These are phyloP conservation scores for Arthrobotrys sphaeroides DNA, from an alignment of 2,329 filamentous ascomycete genomes.

Conservation along the genomic window DNA sequence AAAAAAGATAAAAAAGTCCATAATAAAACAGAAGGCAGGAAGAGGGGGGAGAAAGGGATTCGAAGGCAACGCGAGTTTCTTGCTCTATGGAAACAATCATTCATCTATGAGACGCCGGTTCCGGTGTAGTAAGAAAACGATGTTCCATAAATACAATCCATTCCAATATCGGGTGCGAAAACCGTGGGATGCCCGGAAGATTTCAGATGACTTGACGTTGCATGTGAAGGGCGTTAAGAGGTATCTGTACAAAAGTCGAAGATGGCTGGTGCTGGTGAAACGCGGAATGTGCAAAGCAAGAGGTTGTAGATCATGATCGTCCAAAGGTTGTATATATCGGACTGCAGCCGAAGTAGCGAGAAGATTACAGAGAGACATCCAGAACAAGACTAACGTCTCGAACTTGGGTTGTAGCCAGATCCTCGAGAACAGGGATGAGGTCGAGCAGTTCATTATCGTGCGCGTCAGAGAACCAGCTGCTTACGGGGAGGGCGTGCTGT, in stretches of 20 bases:
- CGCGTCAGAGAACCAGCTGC: constrained; percentile 99
- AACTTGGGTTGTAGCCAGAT: constrained; percentile 87
- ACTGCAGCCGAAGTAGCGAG: constrained; percentile 22
- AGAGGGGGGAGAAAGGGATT: constrained; percentile 6
- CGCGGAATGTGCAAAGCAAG: constrained; percentile 39
- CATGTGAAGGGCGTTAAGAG: constrained; percentile 47
- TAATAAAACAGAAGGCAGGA: constrained; percentile 48
- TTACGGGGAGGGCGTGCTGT: constrained; percentile 97
- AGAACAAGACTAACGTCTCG: constrained; percentile 96
- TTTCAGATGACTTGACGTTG: constrained; percentile 44
- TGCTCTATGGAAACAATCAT: constrained; percentile 54
- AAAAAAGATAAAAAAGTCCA: constrained; percentile 21
- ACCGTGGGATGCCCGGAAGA: constrained; percentile 35
- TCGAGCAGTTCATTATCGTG: constrained; percentile 99
- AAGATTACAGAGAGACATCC: constrained; percentile 75
- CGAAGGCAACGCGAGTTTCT: constrained; percentile 50
- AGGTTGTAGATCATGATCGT: constrained; percentile 54
- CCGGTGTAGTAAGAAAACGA: constrained; percentile 51
- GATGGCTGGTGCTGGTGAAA: constrained; percentile 48
- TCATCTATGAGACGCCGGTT: constrained; percentile 52
- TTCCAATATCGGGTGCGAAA: constrained; percentile 41
- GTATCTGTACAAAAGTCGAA: constrained; percentile 49
- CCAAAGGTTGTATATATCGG: constrained; percentile 28
- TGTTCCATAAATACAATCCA: constrained; percentile 53
- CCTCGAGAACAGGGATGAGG: constrained; percentile 96